These are phyloP conservation scores for Suhomyces maxii DNA, from an alignment of 1,139 yeast species.

Conservation along the genomic window DNA sequence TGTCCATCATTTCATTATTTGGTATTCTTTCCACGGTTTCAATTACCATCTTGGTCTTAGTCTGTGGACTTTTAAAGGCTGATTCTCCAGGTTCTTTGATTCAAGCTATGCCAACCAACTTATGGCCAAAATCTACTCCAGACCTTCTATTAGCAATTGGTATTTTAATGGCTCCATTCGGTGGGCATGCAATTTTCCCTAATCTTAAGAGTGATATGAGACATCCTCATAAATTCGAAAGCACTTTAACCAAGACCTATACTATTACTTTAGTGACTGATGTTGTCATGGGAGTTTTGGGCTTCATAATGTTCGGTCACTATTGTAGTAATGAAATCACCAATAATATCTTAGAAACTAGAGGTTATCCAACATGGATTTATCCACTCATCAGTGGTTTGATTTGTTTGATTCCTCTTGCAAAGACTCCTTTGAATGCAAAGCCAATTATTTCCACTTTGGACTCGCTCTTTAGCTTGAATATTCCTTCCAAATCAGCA, in stretches of 20 bases:
- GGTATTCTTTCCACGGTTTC: slow-evolving; percentile 49
- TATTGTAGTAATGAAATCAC: slow-evolving; percentile 80
- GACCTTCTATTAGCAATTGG: slow-evolving; percentile 54
- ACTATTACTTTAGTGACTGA: slow-evolving; percentile 71
- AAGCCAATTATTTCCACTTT: slow-evolving; percentile 79
- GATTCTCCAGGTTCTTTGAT: slow-evolving; percentile 46
- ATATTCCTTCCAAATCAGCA: slow-evolving; percentile 1
- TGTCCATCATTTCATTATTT: slow-evolving; percentile 45
- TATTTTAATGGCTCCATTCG: slow-evolving; percentile 61
- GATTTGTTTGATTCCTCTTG: slow-evolving; percentile 80
- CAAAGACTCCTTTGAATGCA: slow-evolving; percentile 85
- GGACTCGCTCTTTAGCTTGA: slow-evolving; percentile 32
- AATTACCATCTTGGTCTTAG: slow-evolving; percentile 39
- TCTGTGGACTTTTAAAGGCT: slow-evolving; percentile 41
- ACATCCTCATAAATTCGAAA: slow-evolving; percentile 48
- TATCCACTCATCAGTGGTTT: slow-evolving; percentile 64
- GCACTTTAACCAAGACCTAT: slow-evolving; percentile 37
- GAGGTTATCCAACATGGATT: slow-evolving; percentile 72
- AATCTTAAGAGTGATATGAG: slow-evolving; percentile 59
- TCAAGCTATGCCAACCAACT: slow-evolving; percentile 44
- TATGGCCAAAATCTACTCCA: slow-evolving; percentile 44
- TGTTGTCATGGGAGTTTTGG: slow-evolving; percentile 72
- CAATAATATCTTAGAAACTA: slow-evolving; percentile 64
- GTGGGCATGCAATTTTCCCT: slow-evolving; percentile 64
- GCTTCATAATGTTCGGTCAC: slow-evolving; percentile 85